Evolutionary conservation across 352 stramenopile species (phyloP), one percentile per base, ranked within the genome.

Genomic region (Pythium aristosporum): DNA sequence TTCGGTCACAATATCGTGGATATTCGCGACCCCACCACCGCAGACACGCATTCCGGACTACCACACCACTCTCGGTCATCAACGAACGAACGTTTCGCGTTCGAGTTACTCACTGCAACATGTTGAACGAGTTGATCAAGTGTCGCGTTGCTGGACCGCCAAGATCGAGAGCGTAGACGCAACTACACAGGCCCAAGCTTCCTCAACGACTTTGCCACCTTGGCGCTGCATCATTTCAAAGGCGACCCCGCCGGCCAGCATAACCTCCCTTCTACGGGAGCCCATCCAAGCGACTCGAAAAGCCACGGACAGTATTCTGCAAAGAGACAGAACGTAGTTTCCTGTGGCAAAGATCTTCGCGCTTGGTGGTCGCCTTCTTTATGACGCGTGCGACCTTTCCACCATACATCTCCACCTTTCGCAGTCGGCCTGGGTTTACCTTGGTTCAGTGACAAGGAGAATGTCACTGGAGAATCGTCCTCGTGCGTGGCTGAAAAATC

Each of bases 51-150:
- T 4, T 28, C 25, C 25, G 25, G 25, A 28, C 25, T 28, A 28
- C 25, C 25, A 28, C 2, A 28, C 4, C 25, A 28, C 25, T 28
- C 67, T 80, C 25, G 73, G 77, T 44, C 80, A n/a, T n/a, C n/a
- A n/a, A n/a, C 79, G 52, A 79, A 89, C 39, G 68, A 65, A 16
- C 73, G 72, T 49, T 72, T 75, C 65, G 37, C 69, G 37, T 87
- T 76, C 61, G 41, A 44, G n/a, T 89, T 4, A 28, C 25, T 28
- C 25, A 87, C 63, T 89, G 80, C 69, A 51, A 61, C 5, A 53
- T 48, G 36, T 66, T 89, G 46, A 57, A 76, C 36, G 60, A 76
- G 37, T 84, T 83, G 60, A 71, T 89, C 60, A 65, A 73, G 23
- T 55, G 65, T 25, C 63, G 68, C 11, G 43, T 62, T 8, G 43